phyloP scores from a whole-genome alignment of 257 asterid species.

The Ocimum tenuiflorum region DNA sequence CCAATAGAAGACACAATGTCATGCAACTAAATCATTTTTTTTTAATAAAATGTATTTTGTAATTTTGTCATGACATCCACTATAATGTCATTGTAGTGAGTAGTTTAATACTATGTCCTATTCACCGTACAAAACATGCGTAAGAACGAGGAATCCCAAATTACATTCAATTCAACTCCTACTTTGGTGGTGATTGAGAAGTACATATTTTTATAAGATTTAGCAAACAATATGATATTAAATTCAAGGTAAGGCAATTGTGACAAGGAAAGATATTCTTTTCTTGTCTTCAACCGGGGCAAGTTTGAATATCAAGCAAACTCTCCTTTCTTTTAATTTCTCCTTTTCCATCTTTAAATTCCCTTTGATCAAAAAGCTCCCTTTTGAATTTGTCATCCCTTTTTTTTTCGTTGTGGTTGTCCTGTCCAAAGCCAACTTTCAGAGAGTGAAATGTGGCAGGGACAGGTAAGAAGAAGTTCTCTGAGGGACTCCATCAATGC shows the following conservation, averaged over 20 bases:
- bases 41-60: too few relatives aligned
- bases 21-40: too few relatives aligned
- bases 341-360: conserved; percentile 4
- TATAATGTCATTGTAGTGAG: too few relatives aligned
- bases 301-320: conserved; percentile 43
- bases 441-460: conserved; percentile 50
- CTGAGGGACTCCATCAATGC: conserved; percentile 55
- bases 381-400: conserved; percentile 13
- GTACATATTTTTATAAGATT: background rate
- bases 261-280: conserved; percentile 41
- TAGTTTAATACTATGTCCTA: too few relatives aligned
- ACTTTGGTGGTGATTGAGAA: too few relatives aligned
- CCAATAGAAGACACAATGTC: too few relatives aligned
- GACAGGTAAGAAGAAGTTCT: conserved; percentile 34
- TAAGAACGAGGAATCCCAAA: too few relatives aligned
- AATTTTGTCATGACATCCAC: too few relatives aligned
- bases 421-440: background rate
- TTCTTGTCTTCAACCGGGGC: conserved; percentile 40
- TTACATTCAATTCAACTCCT: conserved; percentile 24
- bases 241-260: conserved; percentile 20
- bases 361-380: conserved; percentile 20
- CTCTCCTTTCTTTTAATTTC: conserved; percentile 3
- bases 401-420: too few relatives aligned
- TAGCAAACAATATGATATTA: background rate
- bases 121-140: too few relatives aligned